phyloP scores from a whole-genome alignment of 345 rosid genomes.

The Linum lewisii region DNA sequence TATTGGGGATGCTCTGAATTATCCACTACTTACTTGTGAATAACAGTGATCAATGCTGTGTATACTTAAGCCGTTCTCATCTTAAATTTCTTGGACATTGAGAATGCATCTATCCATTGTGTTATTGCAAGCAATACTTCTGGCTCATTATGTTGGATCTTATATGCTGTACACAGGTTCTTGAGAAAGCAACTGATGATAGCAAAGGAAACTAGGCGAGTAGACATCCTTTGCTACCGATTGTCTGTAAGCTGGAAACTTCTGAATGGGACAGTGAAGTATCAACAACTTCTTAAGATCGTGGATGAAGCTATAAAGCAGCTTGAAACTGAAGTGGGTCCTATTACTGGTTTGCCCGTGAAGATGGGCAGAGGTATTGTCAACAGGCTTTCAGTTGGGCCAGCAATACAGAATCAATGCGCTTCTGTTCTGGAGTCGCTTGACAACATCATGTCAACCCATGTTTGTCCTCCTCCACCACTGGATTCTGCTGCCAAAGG shows the following conservation, averaged over 20 bases:
- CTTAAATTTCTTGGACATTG: too few relatives aligned
- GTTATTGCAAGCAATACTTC: not conserved
- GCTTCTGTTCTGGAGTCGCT: conserved; percentile 50
- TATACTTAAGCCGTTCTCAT: too few relatives aligned
- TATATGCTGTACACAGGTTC: conserved; percentile 34
- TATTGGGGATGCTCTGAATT: too few relatives aligned
- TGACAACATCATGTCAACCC: conserved; percentile 39
- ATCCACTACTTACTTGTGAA: too few relatives aligned
- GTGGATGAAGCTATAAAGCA: conserved; percentile 62
- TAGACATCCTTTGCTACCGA: conserved; percentile 83
- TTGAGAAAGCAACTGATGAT: conserved; percentile 82
- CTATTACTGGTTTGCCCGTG: conserved; percentile 63
- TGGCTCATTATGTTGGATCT: not conserved
- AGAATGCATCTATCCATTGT: too few relatives aligned
- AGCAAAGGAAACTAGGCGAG: conserved; percentile 72
- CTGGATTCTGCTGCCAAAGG: conserved; percentile 28
- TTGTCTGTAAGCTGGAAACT: conserved; percentile 69
- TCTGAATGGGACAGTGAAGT: conserved; percentile 47
- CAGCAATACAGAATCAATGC: conserved; percentile 67
- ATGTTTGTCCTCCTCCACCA: conserved; percentile 13
- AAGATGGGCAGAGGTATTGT: conserved; percentile 88
- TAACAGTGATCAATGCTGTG: too few relatives aligned
- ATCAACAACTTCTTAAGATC: conserved; percentile 37
- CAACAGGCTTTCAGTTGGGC: conserved; percentile 72
- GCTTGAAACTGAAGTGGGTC: conserved; percentile 87